Percentiles rank a stretch among this genome's conserved stretches.
Conservation (phyloP, 371 early-diverging fungal species). For the Apophysomyces variabilis region DNA sequence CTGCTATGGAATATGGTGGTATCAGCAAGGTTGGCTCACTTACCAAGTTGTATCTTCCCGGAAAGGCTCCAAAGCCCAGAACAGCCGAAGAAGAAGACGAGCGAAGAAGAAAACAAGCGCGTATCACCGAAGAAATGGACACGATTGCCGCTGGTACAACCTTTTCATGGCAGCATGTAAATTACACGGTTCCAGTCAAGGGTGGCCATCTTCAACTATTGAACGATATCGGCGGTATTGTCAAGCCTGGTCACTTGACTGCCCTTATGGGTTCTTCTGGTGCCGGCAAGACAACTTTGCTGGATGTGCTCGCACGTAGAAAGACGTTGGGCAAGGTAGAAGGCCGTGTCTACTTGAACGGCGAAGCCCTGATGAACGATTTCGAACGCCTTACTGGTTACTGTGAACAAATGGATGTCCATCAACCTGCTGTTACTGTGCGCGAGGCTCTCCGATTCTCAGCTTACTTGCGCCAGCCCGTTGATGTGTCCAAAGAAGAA, state of each 20-base stretch:
- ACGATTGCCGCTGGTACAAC: conserved; percentile 47
- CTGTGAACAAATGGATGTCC: conserved; percentile 85
- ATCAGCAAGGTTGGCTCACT: conserved; percentile 44
- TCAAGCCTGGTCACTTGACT: conserved; percentile 69
- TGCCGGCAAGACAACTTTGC: conserved; percentile 87
- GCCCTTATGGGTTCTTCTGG: conserved; percentile 89
- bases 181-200: conserved; percentile 61
- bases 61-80: conserved; percentile 23
- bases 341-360: conserved; percentile 70
- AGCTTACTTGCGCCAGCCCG: conserved; percentile 66
- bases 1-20: conserved; percentile 45
- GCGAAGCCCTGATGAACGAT: conserved; percentile 46
- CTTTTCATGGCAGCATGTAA: conserved; percentile 59
- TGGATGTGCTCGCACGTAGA: conserved; percentile 82
- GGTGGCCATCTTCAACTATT: conserved; percentile 56
- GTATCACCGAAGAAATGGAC: conserved; percentile 35
- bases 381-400: conserved; percentile 81
- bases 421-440: conserved; percentile 63
- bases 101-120: conserved; percentile 28
- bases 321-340: conserved; percentile 77
- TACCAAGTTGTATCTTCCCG: conserved; percentile 48
- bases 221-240: conserved; percentile 50
- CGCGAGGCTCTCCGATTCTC: conserved; percentile 74
- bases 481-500: conserved; percentile 50
- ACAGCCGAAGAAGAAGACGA: conserved; percentile 26